A percentile compares a stretch with the other conserved stretches of the same genome.
Evolutionary conservation across 805 yeast species (phyloP).

Genomic region (Candida ipomoeae): DNA sequence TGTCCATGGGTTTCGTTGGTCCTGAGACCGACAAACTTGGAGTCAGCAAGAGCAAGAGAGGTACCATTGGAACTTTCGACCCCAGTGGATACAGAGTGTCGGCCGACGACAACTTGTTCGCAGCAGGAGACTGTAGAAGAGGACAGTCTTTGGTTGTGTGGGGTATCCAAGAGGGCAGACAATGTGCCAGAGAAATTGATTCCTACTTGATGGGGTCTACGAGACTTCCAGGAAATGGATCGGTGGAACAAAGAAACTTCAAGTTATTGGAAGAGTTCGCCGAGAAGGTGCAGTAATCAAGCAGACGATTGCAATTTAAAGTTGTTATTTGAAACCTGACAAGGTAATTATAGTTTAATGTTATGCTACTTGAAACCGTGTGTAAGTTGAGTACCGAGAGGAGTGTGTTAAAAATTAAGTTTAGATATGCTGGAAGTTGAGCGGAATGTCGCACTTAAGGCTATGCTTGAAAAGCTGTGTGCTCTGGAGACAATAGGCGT

Average conservation of each 20-base stretch:
- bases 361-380: too few species aligned
- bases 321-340: too few species aligned
- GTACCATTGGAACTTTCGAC: conserved; percentile 68
- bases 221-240: conserved; percentile 89
- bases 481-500: too few species aligned
- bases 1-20: conserved; percentile 97
- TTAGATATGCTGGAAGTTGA: too few species aligned
- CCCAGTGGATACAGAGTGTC: conserved; percentile 64
- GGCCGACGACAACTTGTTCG: conserved; percentile 65
- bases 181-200: conserved; percentile 95
- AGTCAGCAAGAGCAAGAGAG: conserved; percentile 71
- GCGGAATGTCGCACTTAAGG: too few species aligned
- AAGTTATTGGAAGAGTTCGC: conserved; percentile 74
- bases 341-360: too few species aligned
- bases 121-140: conserved; percentile 98
- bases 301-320: neutral
- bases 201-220: conserved; percentile 70
- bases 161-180: conserved; percentile 99
- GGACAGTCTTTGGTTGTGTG: conserved; percentile 97
- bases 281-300: conserved; percentile 37
- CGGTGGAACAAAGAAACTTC: conserved; percentile 81
- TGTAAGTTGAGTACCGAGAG: too few species aligned
- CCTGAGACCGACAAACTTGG: conserved; percentile 82
- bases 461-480: too few species aligned
- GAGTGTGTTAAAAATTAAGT: too few species aligned